Percentiles rank a stretch among this genome's conserved stretches.
Conservation (phyloP, 2,329 filamentous ascomycete species). For the Lasiodiplodia sp. region DNA sequence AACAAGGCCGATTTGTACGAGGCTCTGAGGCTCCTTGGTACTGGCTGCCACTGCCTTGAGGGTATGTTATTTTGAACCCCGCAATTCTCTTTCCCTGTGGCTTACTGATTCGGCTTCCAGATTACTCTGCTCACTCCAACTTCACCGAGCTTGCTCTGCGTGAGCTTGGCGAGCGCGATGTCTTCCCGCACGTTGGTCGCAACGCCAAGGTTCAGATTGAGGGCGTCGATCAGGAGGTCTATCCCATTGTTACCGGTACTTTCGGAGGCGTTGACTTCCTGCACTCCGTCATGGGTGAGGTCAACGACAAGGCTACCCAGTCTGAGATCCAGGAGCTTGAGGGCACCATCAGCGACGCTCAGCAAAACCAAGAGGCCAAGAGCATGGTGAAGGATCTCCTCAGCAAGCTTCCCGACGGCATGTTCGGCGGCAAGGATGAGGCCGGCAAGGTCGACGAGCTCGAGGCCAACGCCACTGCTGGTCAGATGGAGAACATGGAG, state of each 20-base stretch:
- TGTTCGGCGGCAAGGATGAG: slow-evolving; percentile 76
- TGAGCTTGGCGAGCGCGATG: slow-evolving; percentile 78
- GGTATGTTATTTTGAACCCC: slow-evolving; percentile 51
- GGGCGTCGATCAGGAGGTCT: slow-evolving; percentile 72
- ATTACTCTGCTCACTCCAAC: slow-evolving; percentile 93
- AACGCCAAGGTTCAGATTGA: slow-evolving; percentile 73
- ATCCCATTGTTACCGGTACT: slow-evolving; percentile 86
- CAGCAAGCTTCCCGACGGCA: slow-evolving; percentile 79
- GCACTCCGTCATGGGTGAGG: slow-evolving; percentile 80
- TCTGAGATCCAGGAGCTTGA: slow-evolving; percentile 90
- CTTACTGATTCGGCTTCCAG: slow-evolving; percentile 48
- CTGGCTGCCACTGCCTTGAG: slow-evolving; percentile 88
- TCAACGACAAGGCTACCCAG: slow-evolving; percentile 89
- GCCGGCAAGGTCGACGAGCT: slow-evolving; percentile 80
- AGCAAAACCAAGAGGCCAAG: slow-evolving; percentile 70
- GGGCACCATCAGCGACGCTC: slow-evolving; percentile 72
- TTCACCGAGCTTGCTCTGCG: slow-evolving; percentile 88
- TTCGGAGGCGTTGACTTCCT: slow-evolving; percentile 96
- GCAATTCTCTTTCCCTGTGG: neutral
- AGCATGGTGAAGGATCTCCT: slow-evolving; percentile 81
- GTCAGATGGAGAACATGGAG: slow-evolving; percentile 76
- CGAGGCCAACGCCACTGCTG: slow-evolving; percentile 74
- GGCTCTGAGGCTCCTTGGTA: slow-evolving; percentile 84
- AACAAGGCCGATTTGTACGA: slow-evolving; percentile 84
- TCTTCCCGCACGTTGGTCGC: slow-evolving; percentile 88